Evolutionary conservation across 2,329 filamentous ascomycete genomes (phyloP).

Genomic region (Huntiella abstrusa): DNA sequence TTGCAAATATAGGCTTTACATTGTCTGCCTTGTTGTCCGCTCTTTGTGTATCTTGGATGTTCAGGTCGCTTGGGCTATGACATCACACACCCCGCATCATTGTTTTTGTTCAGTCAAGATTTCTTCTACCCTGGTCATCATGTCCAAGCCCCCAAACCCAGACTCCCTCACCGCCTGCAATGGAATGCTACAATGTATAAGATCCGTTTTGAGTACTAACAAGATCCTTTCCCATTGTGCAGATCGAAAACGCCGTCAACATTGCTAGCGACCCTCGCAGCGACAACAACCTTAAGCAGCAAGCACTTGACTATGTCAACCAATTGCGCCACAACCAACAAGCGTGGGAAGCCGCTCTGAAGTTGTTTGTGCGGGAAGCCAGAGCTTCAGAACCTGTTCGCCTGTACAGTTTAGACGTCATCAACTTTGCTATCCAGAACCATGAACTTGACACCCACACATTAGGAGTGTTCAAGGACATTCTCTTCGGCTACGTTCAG

Average conservation of each 20-base stretch:
- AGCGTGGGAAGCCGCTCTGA: conserved; percentile 77
- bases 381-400: conserved; percentile 67
- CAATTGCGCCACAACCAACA: conserved; percentile 66
- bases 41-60: too few relatives aligned
- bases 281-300: conserved; percentile 53
- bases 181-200: too few relatives aligned
- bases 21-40: too few relatives aligned
- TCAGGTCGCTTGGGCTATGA: too few relatives aligned
- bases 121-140: neutral
- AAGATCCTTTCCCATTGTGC: conserved; percentile 3
- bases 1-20: too few relatives aligned
- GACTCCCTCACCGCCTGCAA: neutral
- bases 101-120: too few relatives aligned
- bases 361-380: conserved; percentile 65
- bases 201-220: too few relatives aligned
- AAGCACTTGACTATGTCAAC: conserved; percentile 65
- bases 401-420: conserved; percentile 73
- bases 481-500: conserved; percentile 62
- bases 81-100: neutral
- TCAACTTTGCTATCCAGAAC: conserved; percentile 78
- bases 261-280: conserved; percentile 75
- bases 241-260: conserved; percentile 91
- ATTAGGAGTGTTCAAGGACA: conserved; percentile 59
- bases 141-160: neutral
- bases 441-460: conserved; percentile 56